Evolutionary conservation across 495 filamentous ascomycete genomes (phyloP).

Genomic region (Pseudomonodictys pantanalensis): DNA sequence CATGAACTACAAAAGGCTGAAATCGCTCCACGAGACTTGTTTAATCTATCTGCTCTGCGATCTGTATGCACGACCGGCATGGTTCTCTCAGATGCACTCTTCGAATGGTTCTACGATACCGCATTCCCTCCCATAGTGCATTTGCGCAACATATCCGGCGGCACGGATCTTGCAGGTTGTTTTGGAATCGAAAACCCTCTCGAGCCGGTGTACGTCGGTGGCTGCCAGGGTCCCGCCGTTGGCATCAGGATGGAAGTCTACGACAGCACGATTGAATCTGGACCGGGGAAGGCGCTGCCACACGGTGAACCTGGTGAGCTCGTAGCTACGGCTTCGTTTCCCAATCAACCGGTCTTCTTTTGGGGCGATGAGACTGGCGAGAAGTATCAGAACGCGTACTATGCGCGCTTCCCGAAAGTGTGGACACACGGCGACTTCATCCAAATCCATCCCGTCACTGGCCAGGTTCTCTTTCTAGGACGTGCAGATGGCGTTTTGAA

Average conservation of each 20-base stretch:
- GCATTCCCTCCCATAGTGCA: conserved; percentile 65
- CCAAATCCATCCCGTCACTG: conserved; percentile 63
- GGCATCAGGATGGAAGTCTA: conserved; percentile 66
- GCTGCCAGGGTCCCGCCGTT: conserved; percentile 61
- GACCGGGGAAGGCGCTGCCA: conserved; percentile 52
- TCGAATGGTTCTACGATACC: conserved; percentile 81
- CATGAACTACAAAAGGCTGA: conserved; percentile 61
- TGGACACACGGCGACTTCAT: conserved; percentile 85
- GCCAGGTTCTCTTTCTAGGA: conserved; percentile 66
- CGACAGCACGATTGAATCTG: conserved; percentile 55
- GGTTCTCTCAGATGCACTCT: conserved; percentile 69
- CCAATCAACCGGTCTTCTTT: conserved; percentile 70
- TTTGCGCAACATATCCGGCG: conserved; percentile 71
- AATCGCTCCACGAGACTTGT: conserved; percentile 57
- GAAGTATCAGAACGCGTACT: conserved; percentile 69
- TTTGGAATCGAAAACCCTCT: conserved; percentile 68
- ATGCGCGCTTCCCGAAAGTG: conserved; percentile 65
- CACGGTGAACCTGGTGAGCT: conserved; percentile 69
- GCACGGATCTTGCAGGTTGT: conserved; percentile 73
- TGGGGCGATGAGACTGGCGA: conserved; percentile 59
- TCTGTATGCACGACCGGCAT: conserved; percentile 70
- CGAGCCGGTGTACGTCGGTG: conserved; percentile 68
- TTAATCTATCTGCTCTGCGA: conserved; percentile 58
- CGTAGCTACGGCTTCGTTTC: conserved; percentile 65
- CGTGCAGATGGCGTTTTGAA: conserved; percentile 90